phyloP scores from a whole-genome alignment of 192 early-diverging fungal species.

The Gonapodya sp. region DNA sequence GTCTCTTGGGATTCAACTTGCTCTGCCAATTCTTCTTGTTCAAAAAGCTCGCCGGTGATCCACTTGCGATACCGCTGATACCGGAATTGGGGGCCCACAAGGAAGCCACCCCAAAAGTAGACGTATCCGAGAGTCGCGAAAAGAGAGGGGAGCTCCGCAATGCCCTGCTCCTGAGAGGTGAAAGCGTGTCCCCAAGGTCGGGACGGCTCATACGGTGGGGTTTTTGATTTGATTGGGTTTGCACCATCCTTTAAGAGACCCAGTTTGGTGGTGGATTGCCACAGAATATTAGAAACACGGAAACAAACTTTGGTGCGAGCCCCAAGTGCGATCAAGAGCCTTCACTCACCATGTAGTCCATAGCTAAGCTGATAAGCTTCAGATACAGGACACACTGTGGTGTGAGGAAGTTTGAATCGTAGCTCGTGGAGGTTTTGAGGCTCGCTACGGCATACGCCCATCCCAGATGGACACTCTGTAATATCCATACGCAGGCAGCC shows the following conservation, averaged over 20 bases:
- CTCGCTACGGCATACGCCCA: not conserved
- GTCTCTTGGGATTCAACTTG: slow-evolving; percentile 20
- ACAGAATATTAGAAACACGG: too few species aligned
- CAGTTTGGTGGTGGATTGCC: too few species aligned
- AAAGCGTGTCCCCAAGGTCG: not conserved
- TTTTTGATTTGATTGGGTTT: not conserved
- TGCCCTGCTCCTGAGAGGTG: slow-evolving; percentile 23
- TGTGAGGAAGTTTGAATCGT: slow-evolving; percentile 53
- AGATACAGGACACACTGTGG: slow-evolving; percentile 53
- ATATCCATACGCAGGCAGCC: not conserved
- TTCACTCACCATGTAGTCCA: slow-evolving; percentile 49
- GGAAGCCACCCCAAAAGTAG: slow-evolving; percentile 45
- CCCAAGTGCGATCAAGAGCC: too few species aligned
- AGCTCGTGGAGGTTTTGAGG: slow-evolving; percentile 13
- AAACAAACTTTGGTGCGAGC: too few species aligned
- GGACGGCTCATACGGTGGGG: not conserved
- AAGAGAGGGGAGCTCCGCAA: slow-evolving; percentile 31
- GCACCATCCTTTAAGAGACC: too few species aligned
- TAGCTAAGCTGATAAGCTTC: slow-evolving; percentile 48
- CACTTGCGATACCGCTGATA: slow-evolving; percentile 41
- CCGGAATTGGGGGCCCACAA: slow-evolving; percentile 55
- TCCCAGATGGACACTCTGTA: not conserved
- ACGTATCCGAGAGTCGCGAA: slow-evolving; percentile 37
- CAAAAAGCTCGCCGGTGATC: slow-evolving; percentile 31
- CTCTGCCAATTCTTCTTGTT: slow-evolving; percentile 19